Conservation (phyloP, 495 filamentous ascomycete species). For the Xylaria bambusicola region DNA sequence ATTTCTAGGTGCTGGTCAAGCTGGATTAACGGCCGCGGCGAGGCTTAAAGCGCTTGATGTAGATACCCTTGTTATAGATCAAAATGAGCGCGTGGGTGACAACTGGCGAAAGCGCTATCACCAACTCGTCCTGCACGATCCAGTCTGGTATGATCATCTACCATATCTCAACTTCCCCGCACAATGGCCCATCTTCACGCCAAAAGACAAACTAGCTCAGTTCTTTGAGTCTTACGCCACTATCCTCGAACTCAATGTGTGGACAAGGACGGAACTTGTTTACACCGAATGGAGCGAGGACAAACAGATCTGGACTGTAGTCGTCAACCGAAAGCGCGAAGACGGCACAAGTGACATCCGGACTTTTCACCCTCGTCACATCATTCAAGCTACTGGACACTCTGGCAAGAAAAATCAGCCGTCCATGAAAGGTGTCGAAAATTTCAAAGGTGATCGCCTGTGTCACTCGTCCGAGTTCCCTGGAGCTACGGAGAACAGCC, state of each 20-base stretch:
- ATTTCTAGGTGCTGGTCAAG: constrained; percentile 60
- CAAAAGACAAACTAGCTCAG: constrained; percentile 79
- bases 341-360: constrained; percentile 53
- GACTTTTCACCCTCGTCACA: constrained; percentile 63
- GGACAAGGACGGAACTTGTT: constrained; percentile 59
- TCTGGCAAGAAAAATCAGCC: constrained; percentile 70
- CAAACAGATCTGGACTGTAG: constrained; percentile 63
- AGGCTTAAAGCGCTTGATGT: constrained; percentile 71
- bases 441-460: constrained; percentile 60
- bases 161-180: constrained; percentile 61
- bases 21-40: constrained; percentile 63
- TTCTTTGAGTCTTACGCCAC: constrained; percentile 76
- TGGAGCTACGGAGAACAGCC: constrained; percentile 51
- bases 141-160: constrained; percentile 71
- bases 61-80: constrained; percentile 65
- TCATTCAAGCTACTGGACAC: constrained; percentile 74
- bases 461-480: constrained; percentile 73
- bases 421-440: constrained; percentile 60
- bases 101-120: constrained; percentile 72
- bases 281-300: constrained; percentile 55
- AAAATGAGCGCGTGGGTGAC: constrained; percentile 66
- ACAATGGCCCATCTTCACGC: constrained; percentile 70
- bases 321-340: constrained; percentile 51
- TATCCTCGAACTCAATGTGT: constrained; percentile 73
- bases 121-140: constrained; percentile 70